Evolutionary conservation across 805 yeast species (phyloP).

Genomic region (Priceomyces fermenticarens): DNA sequence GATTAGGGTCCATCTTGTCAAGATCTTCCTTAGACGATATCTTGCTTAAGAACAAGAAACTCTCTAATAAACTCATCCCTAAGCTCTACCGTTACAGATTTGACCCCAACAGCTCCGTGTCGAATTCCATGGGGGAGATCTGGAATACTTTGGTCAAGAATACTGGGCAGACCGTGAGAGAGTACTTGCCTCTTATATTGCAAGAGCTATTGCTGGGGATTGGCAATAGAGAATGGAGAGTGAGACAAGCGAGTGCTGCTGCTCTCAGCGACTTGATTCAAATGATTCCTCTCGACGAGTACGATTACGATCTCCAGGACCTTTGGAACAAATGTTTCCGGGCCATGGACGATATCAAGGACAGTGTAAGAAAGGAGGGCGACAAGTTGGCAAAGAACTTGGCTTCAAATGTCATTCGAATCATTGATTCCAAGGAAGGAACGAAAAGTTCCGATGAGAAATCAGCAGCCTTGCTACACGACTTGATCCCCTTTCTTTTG

Average conservation of each 20-base stretch:
- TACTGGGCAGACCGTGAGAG: slow-evolving; percentile 50
- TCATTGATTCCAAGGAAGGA: slow-evolving; percentile 47
- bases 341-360: slow-evolving; percentile 90
- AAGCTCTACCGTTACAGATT: slow-evolving; percentile 78
- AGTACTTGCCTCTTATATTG: slow-evolving; percentile 57
- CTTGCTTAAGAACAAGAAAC: slow-evolving; percentile 48
- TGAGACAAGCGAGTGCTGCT: slow-evolving; percentile 78
- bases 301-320: slow-evolving; percentile 52
- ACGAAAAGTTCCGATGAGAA: slow-evolving; percentile 30
- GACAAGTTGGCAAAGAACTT: slow-evolving; percentile 61
- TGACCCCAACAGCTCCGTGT: slow-evolving; percentile 77
- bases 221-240: slow-evolving; percentile 89
- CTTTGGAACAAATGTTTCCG: slow-evolving; percentile 90
- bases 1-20: slow-evolving; percentile 80
- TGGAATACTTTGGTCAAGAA: slow-evolving; percentile 74
- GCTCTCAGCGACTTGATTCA: slow-evolving; percentile 71
- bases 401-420: slow-evolving; percentile 58
- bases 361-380: slow-evolving; percentile 85
- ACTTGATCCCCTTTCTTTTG: slow-evolving; percentile 72
- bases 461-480: slow-evolving; percentile 47
- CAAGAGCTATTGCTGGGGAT: slow-evolving; percentile 63
- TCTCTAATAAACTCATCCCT: slow-evolving; percentile 68
- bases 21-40: slow-evolving; percentile 69
- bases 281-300: slow-evolving; percentile 51
- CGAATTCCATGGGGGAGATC: slow-evolving; percentile 81